phyloP scores from a whole-genome alignment of 108 stramenopile genomes.

The Nitzschia sp. region DNA sequence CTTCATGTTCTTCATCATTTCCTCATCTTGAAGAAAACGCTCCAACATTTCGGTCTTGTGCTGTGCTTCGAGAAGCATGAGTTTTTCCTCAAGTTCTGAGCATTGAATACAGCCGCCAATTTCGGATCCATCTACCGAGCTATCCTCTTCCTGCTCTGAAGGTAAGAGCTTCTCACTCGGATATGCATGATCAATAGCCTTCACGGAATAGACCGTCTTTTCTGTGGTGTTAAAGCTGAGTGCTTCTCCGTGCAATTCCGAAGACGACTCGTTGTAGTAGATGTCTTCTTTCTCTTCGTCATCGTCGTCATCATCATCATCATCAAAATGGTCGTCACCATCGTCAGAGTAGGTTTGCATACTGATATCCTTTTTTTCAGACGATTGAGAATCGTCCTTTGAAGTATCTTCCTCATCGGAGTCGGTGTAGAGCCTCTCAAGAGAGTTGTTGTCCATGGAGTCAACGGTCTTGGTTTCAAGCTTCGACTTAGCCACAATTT shows the following conservation, averaged over 20 bases:
- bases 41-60: slow-evolving; percentile 1
- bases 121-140: background rate
- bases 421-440: background rate
- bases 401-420: background rate
- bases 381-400: background rate
- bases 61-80: background rate
- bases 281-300: background rate
- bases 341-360: background rate
- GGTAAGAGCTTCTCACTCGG: too few relatives aligned
- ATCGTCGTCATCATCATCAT: background rate
- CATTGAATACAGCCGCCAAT: background rate
- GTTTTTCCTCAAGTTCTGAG: background rate
- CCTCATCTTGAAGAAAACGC: slow-evolving; percentile 7
- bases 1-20: background rate
- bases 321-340: background rate
- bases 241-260: too few relatives aligned
- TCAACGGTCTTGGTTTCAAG: background rate
- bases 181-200: background rate
- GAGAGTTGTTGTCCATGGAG: background rate
- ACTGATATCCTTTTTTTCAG: background rate
- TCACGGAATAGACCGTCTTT: background rate
- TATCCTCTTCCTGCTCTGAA: background rate
- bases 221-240: background rate
- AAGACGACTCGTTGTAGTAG: too few relatives aligned
- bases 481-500: background rate